phyloP scores from a whole-genome alignment of 1,284 basidiomycete species.

The Sanguinoderma infundibulare region DNA sequence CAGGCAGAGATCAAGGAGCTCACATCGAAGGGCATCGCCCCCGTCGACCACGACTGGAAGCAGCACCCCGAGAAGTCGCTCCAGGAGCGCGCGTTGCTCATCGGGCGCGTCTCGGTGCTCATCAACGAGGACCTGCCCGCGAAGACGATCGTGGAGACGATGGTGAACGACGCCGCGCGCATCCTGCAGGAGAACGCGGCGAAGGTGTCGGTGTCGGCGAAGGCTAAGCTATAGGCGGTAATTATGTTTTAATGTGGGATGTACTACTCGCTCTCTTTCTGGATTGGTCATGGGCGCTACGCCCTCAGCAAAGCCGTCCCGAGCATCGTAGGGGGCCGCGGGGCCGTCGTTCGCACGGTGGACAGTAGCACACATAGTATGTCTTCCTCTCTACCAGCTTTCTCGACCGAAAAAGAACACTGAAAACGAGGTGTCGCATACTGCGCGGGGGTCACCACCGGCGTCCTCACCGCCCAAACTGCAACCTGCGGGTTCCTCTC shows the following conservation, averaged over 20 bases:
- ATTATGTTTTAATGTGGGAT: slow-evolving; percentile 8
- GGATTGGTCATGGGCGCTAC: too few species aligned
- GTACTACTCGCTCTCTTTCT: too few species aligned
- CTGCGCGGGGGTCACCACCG: slow-evolving; percentile 59
- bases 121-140: too few species aligned
- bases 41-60: slow-evolving; percentile 71
- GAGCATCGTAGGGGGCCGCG: slow-evolving; percentile 48
- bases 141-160: slow-evolving; percentile 81
- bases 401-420: slow-evolving; percentile 49
- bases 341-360: slow-evolving; percentile 62
- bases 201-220: slow-evolving; percentile 42
- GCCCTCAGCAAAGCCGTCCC: slow-evolving; percentile 59
- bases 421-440: slow-evolving; percentile 59
- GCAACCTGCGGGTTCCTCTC: slow-evolving; percentile 56
- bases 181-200: slow-evolving; percentile 45
- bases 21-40: slow-evolving; percentile 78
- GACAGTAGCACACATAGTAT: slow-evolving; percentile 83
- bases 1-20: too few species aligned
- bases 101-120: too few species aligned
- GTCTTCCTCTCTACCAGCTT: slow-evolving; percentile 47
- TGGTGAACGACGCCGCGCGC: slow-evolving; percentile 72
- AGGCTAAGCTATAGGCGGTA: slow-evolving; percentile 44
- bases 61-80: slow-evolving; percentile 77
- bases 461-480: slow-evolving; percentile 62
- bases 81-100: slow-evolving; percentile 58